Conservation (phyloP, 202 grass and related monocot species). For the Zizania palustris region DNA sequence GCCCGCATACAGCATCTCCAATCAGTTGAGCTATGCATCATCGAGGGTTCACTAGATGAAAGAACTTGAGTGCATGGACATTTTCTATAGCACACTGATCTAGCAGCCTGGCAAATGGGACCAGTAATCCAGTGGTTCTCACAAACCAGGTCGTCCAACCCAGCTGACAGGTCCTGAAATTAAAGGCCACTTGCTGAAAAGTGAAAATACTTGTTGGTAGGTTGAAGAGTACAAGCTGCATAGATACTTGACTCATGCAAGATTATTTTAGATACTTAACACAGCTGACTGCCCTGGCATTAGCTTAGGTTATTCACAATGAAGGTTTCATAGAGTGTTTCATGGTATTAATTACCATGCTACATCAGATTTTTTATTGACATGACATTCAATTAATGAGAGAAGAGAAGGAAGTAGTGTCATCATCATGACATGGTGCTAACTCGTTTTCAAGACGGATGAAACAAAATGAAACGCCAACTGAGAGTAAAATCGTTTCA, state of each 20-base stretch:
- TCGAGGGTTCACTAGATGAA: slow-evolving; percentile 4
- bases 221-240: background rate
- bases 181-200: background rate
- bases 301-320: background rate
- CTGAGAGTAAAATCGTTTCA: too few relatives aligned
- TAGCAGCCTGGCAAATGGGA: background rate
- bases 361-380: too few relatives aligned
- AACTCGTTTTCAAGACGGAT: too few relatives aligned
- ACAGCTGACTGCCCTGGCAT: background rate
- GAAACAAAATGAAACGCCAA: too few relatives aligned
- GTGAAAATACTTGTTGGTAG: background rate
- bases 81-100: slow-evolving; percentile 1
- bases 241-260: background rate
- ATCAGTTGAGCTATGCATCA: background rate
- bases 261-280: background rate
- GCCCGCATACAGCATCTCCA: background rate
- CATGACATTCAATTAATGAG: too few relatives aligned
- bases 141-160: background rate
- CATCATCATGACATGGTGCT: too few relatives aligned
- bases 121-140: background rate
- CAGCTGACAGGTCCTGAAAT: too few relatives aligned
- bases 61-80: background rate
- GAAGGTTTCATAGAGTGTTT: too few relatives aligned
- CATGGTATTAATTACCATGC: too few relatives aligned
- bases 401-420: too few relatives aligned